Evolutionary conservation across 2,329 filamentous ascomycete species (phyloP), one percentile per base, ranked within the genome.

Genomic region (Macroventuria anomochaeta): DNA sequence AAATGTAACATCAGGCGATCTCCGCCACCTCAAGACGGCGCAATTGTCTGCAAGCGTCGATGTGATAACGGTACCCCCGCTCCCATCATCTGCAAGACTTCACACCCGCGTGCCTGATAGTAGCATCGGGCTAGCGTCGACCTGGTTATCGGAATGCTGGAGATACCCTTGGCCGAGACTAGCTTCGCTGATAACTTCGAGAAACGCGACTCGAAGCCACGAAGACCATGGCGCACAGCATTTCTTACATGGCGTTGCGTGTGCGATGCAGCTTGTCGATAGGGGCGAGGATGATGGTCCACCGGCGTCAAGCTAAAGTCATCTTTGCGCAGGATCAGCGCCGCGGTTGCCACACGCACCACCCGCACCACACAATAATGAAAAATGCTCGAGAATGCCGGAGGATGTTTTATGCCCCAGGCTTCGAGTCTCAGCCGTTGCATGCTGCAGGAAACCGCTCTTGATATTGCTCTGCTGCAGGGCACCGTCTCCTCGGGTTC

Each of bases 81-180:
- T 33, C 28, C 28, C 51, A 49, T 57, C 53, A 50, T 51, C 53
- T 65, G 58, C 56, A 56, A 39, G 52, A 46, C 29, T 56, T n/a
- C 39, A 54, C 43, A 51, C 44, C 53, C 55, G 62, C 61, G 61
- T 52, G 58, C 38, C 47, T 23, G 50, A 43, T 29, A 40, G 40
- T 48, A 56, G 33, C 52, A 46, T 56, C 46, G 36, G 53, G 53
- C 46, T 64, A 63, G 58, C 57, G 63, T 32, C 36, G 37, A 65
- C 62, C 64, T 64, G 64, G 61, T 62, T 63, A 65, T 65, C 64
- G 62, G 64, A 59, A 53, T 58, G 38, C 50, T 50, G 42, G 40
- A 38, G 49, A 47, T 55, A 47, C 8, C 12, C 51, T 48, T 48
- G 44, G 39, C 46, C 39, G 12, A 36, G 34, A 25, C 18, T 12